Percentiles rank a stretch among this genome's conserved stretches.
Conservation (phyloP, 2,329 filamentous ascomycete species). For the Penicillium sp. region DNA sequence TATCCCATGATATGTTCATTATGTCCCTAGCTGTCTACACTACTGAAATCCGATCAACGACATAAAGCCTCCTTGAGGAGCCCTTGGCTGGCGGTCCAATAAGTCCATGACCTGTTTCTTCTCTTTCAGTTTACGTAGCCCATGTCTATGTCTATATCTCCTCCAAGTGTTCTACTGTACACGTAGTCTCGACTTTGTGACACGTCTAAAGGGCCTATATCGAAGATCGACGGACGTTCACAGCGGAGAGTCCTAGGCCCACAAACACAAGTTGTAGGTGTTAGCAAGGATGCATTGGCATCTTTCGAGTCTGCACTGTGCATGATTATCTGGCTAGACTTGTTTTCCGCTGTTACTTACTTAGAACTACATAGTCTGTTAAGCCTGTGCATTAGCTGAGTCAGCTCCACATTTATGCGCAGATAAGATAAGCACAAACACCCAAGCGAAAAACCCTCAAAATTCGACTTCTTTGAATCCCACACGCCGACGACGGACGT, state of each 20-base stretch:
- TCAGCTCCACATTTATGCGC: slow-evolving; percentile 26
- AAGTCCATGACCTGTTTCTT: not conserved
- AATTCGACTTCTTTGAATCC: slow-evolving; percentile 40
- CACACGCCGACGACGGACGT: slow-evolving; percentile 35
- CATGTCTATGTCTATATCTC: not conserved
- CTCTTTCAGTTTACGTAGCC: not conserved
- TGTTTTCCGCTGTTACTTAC: too few relatives aligned
- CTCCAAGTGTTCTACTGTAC: not conserved
- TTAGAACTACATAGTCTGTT: too few relatives aligned
- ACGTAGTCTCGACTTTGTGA: not conserved
- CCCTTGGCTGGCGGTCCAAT: not conserved
- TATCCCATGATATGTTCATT: not conserved
- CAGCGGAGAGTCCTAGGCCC: too few relatives aligned
- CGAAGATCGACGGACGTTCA: too few relatives aligned
- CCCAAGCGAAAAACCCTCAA: slow-evolving; percentile 45
- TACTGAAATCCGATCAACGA: not conserved
- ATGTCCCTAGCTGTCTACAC: not conserved
- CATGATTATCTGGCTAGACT: too few relatives aligned
- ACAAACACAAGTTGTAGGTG: too few relatives aligned
- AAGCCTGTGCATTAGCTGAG: slow-evolving; percentile 28
- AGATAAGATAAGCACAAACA: slow-evolving; percentile 47
- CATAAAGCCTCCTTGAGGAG: not conserved
- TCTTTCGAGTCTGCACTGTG: too few relatives aligned
- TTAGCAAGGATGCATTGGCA: too few relatives aligned
- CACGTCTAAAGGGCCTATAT: too few relatives aligned